phyloP scores from a whole-genome alignment of 129 eudicot species.

The Artemisia annua region DNA sequence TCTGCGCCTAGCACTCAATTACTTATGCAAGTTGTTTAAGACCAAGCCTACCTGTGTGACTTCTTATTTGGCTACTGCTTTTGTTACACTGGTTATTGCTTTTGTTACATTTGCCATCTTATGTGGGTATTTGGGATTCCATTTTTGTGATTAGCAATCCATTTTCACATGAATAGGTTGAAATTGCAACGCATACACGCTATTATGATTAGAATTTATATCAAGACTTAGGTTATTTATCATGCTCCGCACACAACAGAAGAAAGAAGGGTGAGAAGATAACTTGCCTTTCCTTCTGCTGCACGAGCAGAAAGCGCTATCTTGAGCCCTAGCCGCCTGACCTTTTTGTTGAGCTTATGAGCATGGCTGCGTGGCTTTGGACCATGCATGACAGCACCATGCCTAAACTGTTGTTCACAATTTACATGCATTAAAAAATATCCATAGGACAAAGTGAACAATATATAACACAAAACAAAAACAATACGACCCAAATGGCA shows the following conservation, averaged over 20 bases:
- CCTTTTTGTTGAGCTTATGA: constrained; percentile 83
- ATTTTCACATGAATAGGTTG: neutral
- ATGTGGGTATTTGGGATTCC: no score
- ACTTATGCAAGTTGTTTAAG: neutral
- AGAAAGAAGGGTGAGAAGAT: constrained; percentile 5
- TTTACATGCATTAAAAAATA: constrained; percentile 6
- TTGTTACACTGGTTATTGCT: neutral
- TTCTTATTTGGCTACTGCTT: neutral
- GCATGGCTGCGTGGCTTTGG: constrained; percentile 99
- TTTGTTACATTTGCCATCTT: no score
- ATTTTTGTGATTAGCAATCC: neutral
- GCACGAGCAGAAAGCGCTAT: constrained; percentile 95
- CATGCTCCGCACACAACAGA: neutral
- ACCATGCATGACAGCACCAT: constrained; percentile 88
- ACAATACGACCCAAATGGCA: no score
- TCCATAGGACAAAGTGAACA: neutral
- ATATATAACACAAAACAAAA: no score
- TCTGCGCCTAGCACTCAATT: no score
- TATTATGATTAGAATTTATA: neutral
- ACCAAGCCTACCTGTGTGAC: neutral
- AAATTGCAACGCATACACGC: neutral
- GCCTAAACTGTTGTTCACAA: constrained; percentile 66
- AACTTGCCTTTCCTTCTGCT: constrained; percentile 97
- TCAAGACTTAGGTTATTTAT: neutral
- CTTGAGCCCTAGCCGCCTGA: constrained; percentile 81